Evolutionary conservation across 148 eudicot genomes (phyloP).

Genomic region (Limonium bicolor): DNA sequence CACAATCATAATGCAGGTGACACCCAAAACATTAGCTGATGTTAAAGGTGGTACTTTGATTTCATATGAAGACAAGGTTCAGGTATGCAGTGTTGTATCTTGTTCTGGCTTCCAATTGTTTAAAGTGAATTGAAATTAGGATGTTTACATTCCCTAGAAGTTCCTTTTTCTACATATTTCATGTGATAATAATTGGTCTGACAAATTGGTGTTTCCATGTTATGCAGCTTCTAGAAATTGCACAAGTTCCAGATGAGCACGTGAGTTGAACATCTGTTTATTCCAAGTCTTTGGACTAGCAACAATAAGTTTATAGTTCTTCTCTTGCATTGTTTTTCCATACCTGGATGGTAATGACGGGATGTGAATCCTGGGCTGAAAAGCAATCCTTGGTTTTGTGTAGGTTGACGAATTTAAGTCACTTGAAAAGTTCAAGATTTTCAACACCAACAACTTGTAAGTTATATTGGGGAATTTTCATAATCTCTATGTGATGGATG

Average conservation of each 20-base stretch:
- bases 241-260: slow-evolving; percentile 85
- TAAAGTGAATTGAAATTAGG: too few species aligned
- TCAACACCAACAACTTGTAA: slow-evolving; percentile 96
- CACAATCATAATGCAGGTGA: slow-evolving; percentile 30
- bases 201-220: slow-evolving; percentile 8
- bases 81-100: slow-evolving; percentile 40
- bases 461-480: slow-evolving; percentile 7
- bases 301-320: neutral
- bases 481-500: neutral
- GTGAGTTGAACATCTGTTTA: slow-evolving; percentile 24
- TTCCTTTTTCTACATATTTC: neutral
- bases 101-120: too few species aligned
- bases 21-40: slow-evolving; percentile 96
- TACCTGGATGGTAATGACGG: neutral
- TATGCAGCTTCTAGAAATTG: slow-evolving; percentile 87
- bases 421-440: slow-evolving; percentile 94
- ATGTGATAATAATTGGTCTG: slow-evolving; percentile 1
- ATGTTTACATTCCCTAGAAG: neutral
- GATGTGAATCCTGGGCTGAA: neutral
- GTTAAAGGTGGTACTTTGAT: slow-evolving; percentile 96
- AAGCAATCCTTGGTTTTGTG: neutral
- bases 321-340: neutral
- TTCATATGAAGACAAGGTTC: slow-evolving; percentile 83
- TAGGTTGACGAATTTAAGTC: slow-evolving; percentile 94
- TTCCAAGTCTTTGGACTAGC: neutral